Base-by-base conservation (phyloP, 352 stramenopile species). In the Chrysophaeum taylorii region DNA sequence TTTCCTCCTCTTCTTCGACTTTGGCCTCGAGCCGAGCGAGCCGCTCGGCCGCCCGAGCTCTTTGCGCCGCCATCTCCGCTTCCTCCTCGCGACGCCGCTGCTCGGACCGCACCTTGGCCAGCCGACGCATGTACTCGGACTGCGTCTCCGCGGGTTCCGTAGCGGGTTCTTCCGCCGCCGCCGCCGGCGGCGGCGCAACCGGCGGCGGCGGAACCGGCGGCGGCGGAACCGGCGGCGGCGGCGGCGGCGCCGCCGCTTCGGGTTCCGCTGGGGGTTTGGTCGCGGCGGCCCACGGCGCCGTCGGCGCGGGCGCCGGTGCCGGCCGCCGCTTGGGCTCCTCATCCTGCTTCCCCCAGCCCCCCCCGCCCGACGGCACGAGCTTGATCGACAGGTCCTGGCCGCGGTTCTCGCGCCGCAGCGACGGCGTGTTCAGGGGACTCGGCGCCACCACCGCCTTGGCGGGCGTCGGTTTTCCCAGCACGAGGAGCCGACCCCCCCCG, bases 311-410 rank as follows among this genome's bases (percentile, higher is more conserved):
- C 4, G 7, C 4, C 50, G 50, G 25, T 23, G 4, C 57, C 2
- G 57, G 33, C 21, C 1, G 1, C 33, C 9, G 14, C 57, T 66
- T n/a, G 33, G n/a, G n/a, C 9, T 2, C 12, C 33, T 42, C 36
- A 31, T 66, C 57, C 36, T 66, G 25, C 18, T 12, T 57, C 9
- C 18, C 35, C 57, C 57, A 66, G 31, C 57, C 57, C 23, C 57
- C 57, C 23, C 57, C 57, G 57, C 57, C 57, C 5, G 5, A 14
- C 33, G 57, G 57, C 2, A 66, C 57, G 31, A 66, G 57, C 27
- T 66, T 66, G 57, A 66, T 31, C 12, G 33, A 48, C 33, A 45
- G 15, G 57, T 66, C 57, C 57, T 66, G 57, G 57, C 57, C 57
- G 2, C 57, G 33, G 33, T 42, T 45, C 57, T 66, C 57, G 33